Base-by-base conservation (phyloP, 2,329 filamentous ascomycete genomes). In the Xylariales sp. region DNA sequence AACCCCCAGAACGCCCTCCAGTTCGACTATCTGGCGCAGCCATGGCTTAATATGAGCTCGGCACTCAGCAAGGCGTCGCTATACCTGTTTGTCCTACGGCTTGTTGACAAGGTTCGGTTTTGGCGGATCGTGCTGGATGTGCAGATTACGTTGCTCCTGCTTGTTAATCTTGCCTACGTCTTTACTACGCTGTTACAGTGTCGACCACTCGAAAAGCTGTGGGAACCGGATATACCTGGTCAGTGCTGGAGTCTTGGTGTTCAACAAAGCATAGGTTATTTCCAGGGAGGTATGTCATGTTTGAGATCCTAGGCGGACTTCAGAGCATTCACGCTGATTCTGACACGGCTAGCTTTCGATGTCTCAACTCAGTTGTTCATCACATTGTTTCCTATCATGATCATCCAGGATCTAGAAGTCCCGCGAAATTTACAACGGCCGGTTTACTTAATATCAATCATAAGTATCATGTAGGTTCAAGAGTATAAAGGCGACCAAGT, bases 61-160 rank as follows among this genome's bases (percentile, higher is more conserved):
- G 78, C 79, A 0, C 71, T 80, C 52, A 76, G 75, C 74, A 79
- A 80, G 69, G 77, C 80, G 30, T 79, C 80, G 39, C 78, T 81
- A 48, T 80, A 77, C 57, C 73, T 82, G 18, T 78, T 78, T 63
- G 76, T 81, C 53, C 73, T 79, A 45, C 71, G 75, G 14, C 72
- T 79, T 7, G 70, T 79, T 23, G 73, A 75, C 18, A 67, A 73
- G 36, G 69, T 74, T 6, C 73, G 71, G 48, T 69, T 70, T 12
- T 81, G 79, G 80, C 72, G 75, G 55, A 67, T 76, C 9, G 68
- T 79, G 32, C 70, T 81, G 23, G 73, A 72, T 16, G 66, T 74
- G 6, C 68, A 78, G 59, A 74, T 80, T 12, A 58, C 78, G 30
- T 49, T 79, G 4, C 76, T 82, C 65, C 76, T 77, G 16, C 54